Evolutionary conservation across 140 eudicot species (phyloP), one percentile per base, ranked within the genome.

Genomic region (Anethum foeniculum): DNA sequence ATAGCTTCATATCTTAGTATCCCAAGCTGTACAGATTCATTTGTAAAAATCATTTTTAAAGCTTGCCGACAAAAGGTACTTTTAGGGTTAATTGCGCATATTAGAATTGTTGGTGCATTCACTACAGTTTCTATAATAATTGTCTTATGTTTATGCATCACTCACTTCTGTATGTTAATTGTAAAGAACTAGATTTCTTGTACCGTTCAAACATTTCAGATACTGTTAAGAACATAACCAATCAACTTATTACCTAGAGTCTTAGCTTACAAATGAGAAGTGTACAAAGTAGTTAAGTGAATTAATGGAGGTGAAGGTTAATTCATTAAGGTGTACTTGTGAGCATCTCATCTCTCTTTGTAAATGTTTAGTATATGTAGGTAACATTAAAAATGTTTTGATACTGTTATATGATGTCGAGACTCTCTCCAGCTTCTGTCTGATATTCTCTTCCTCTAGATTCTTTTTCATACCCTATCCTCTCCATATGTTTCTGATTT

Each of bases 251-350:
- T 60, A 25, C 34, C 32, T 58, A 58, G 60, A 52, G 67, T n/a
- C 32, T 60, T 60, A 60, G 68, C 68, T n/a, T n/a, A 60, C 32
- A 25, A 60, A 3, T 60, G 36, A 62, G 28, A 62, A 62, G 69
- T 60, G 69, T 25, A 62, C 36, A 62, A 60, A 60, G 68, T 60
- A 60, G 68, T 60, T n/a, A n/a, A 60, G 68, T 56, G 65, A 56
- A 56, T 56, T 23, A 3, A 56, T 23, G n/a, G 62, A n/a, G 68
- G 68, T 58, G 68, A 58, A 23, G 14, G 13, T 23, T n/a, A 58
- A n/a, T 30, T 56, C 64, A 56, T 56, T 21, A 21, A 56, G 65
- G 65, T 58, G 68, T 58, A 23, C 68, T 58, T 58, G 11, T 58
- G 68, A 58, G 68, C 28, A 58, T 58, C 68, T 58, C 68, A n/a